Evolutionary conservation across 2,329 filamentous ascomycete genomes (phyloP), one percentile per base, ranked within the genome.

Genomic region (Calonectria ilicicola): DNA sequence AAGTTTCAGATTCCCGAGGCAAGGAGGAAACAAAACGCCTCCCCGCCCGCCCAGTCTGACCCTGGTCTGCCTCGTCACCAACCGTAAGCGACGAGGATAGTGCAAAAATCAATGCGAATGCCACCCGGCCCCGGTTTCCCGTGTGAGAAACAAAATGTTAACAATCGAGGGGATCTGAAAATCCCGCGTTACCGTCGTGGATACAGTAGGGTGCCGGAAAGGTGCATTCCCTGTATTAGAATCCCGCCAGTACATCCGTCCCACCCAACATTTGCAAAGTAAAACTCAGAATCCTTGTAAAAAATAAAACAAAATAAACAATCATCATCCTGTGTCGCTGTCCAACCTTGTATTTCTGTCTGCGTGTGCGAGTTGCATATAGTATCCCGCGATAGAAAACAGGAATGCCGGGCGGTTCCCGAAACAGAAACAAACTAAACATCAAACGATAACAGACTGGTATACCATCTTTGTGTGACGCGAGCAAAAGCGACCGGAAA

Each of bases 21-120:
- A 29, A 53, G 60, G 49, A 27, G 21, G 42, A 38, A 56, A 51
- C 53, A 63, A 58, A 78, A 77, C 70, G 74, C 76, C 75, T 49
- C 63, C 15, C 67, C 56, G 19, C 42, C 40, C 27, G 29, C 42
- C 27, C 51, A 49, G 51, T 65, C 38, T 53, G 47, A 46, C 64
- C 35, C 64, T 67, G 46, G 23, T 27, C 51, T 53, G 26, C 49
- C 56, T 47, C 49, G 49, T 46, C 53, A 47, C 53, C 47, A 49
- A 44, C 32, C 58, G 64, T 46, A 29, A 53, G 58, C 51, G 38
- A 65, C 58, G 58, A 46, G 40, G 60, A 56, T 46, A 42, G 49
- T 62, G n/a, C 51, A 56, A 51, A 51, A 72, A 76, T 58, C 27
- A 35, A 64, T 69, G 38, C 65, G 49, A 46, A 38, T 72, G 56